Evolutionary conservation across 192 early-diverging fungal species (phyloP).

Genomic region (Podila clonocystis): DNA sequence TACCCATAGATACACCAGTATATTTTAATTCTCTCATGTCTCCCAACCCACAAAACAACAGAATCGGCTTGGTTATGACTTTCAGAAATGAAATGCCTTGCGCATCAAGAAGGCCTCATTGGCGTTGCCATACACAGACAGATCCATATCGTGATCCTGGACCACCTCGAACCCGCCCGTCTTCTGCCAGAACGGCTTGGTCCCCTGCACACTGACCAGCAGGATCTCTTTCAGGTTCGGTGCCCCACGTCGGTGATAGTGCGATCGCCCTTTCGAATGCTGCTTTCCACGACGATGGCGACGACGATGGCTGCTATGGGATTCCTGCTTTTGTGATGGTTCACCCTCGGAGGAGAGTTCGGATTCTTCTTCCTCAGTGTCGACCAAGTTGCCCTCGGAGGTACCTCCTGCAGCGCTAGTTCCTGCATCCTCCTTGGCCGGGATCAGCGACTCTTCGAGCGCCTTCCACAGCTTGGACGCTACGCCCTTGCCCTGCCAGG

Average conservation of each 20-base stretch:
- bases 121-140: conserved; percentile 18
- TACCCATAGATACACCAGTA: neutral
- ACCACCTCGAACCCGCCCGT: conserved; percentile 33
- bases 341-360: neutral
- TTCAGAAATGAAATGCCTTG: conserved; percentile 13
- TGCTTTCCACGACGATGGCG: neutral
- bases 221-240: conserved; percentile 43
- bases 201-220: conserved; percentile 38
- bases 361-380: conserved; percentile 27
- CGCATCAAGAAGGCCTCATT: conserved; percentile 28
- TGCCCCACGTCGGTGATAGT: conserved; percentile 4
- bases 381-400: conserved; percentile 1
- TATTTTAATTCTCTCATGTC: too few relatives aligned
- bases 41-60: too few relatives aligned
- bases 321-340: too few relatives aligned
- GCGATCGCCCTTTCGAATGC: neutral
- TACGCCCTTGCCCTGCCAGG: conserved; percentile 28
- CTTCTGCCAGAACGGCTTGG: conserved; percentile 35
- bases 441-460: conserved; percentile 29
- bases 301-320: neutral
- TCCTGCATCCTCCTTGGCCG: neutral
- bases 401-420: neutral
- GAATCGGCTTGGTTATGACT: too few relatives aligned
- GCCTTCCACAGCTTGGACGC: conserved; percentile 40
- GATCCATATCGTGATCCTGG: conserved; percentile 33